These are phyloP conservation scores for Beauveria varroae DNA, from an alignment of 2,329 filamentous ascomycete genomes.

Conservation along the genomic window DNA sequence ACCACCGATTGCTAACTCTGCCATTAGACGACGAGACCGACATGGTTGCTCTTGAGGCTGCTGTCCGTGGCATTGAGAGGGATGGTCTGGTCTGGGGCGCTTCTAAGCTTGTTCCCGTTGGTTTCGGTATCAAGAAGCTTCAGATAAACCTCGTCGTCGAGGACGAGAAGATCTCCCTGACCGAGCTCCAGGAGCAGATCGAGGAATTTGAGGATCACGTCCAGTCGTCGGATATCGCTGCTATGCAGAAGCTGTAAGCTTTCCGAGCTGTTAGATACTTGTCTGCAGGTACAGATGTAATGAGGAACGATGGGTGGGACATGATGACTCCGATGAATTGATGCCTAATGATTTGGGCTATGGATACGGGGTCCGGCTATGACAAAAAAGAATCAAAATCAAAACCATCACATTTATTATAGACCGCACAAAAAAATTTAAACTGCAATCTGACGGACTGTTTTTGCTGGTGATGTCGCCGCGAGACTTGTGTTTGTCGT, in stretches of 20 bases:
- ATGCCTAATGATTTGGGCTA: slow-evolving; percentile 12
- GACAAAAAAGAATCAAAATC: not conserved
- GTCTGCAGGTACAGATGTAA: slow-evolving; percentile 19
- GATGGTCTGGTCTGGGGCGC: slow-evolving; percentile 96
- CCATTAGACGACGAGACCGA: slow-evolving; percentile 80
- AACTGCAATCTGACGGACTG: not conserved
- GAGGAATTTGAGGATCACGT: slow-evolving; percentile 83
- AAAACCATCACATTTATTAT: slow-evolving; percentile 12
- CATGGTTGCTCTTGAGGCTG: slow-evolving; percentile 71
- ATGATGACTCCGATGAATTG: slow-evolving; percentile 19
- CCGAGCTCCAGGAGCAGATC: slow-evolving; percentile 83
- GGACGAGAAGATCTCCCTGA: slow-evolving; percentile 88
- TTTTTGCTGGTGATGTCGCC: not conserved
- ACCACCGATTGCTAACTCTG: slow-evolving; percentile 17
- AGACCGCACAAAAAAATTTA: slow-evolving; percentile 10
- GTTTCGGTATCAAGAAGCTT: slow-evolving; percentile 98
- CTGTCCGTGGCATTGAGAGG: slow-evolving; percentile 77
- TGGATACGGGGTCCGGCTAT: slow-evolving; percentile 12
- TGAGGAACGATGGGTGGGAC: slow-evolving; percentile 25
- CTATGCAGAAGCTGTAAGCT: slow-evolving; percentile 18
- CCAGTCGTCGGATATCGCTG: slow-evolving; percentile 42
- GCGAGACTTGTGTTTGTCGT: not conserved
- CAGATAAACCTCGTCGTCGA: slow-evolving; percentile 98
- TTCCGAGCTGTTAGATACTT: not conserved
- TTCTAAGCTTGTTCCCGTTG: slow-evolving; percentile 81